Base-by-base conservation (phyloP, 202 grass and related monocot species). In the Bolboschoenoplectus hybrid region DNA sequence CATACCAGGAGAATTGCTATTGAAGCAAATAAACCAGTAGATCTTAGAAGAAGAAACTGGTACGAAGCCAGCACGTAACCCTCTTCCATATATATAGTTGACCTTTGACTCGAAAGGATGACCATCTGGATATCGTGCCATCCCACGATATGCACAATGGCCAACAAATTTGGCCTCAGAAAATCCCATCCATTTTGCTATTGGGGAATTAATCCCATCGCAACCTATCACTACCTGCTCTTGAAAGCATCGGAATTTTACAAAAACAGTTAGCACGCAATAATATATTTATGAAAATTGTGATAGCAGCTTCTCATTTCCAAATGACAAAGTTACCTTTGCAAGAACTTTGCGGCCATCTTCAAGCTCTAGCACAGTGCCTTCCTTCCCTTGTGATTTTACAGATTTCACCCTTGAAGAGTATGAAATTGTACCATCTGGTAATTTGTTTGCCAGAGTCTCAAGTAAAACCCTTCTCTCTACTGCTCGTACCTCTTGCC, bases 1-100 rank as follows among this genome's bases (percentile, higher is more conserved):
- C 40, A n/a, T 39, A 93, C 91, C 89, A 86, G 91, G 91, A 19
- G 85, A 87, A 82, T 9, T 51, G 13, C 89, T 95, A 44, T 98
- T 98, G 87, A 91, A 98, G 89, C 93, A 95, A 82, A 98, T 92
- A 85, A 98, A 98, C 93, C 93, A 98, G 85, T 98, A 98, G 52
- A 98, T 87, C 63, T 92, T 95, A 38, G 93, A 92, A 4, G 90
- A 7, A 49, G 95, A 98, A 71, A 95, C 90, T 6, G 95, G 95
- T 74, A 94, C 89, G 10, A 98, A 98, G 63, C 95, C 95, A 38
- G 93, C 95, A 8, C 93, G 93, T 70, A 98, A 32, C 1, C 93
- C 95, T 65, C 85, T 88, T 80, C 93, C 95, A 68, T 98, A 98
- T 80, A 98, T 86, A 87, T 98, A 94, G 78, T 95, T 98, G 86